Conservation (phyloP, 768 basidiomycete genomes). For the Suillus spraguei region DNA sequence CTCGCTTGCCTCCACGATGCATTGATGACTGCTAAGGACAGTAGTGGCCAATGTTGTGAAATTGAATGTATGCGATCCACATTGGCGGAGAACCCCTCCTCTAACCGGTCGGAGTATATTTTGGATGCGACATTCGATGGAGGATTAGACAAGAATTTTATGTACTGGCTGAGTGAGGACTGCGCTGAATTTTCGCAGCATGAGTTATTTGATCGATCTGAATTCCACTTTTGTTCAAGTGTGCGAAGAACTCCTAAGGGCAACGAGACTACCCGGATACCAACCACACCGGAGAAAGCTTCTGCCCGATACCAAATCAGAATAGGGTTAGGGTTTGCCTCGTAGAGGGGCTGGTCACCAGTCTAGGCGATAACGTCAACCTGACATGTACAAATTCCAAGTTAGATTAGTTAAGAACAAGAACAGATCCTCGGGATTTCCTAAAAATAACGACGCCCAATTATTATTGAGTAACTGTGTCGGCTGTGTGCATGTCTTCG, state of each 20-base stretch:
- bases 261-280: not conserved
- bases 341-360: too few species aligned
- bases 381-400: too few species aligned
- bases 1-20: too few species aligned
- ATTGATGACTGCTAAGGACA: too few species aligned
- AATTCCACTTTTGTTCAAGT: not conserved
- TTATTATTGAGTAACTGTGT: not conserved
- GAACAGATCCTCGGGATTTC: not conserved
- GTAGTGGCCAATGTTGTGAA: too few species aligned
- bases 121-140: not conserved
- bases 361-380: too few species aligned
- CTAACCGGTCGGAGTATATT: not conserved
- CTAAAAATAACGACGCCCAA: not conserved
- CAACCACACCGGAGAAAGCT: not conserved
- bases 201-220: not conserved
- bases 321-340: not conserved
- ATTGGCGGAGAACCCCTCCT: not conserved
- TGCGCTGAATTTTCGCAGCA: not conserved
- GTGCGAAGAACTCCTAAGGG: not conserved
- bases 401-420: not conserved
- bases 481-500: not conserved
- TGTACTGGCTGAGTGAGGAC: not conserved
- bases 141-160: not conserved
- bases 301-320: not conserved
- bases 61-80: not conserved